These are phyloP conservation scores for Chaetomium tenue DNA, from an alignment of 495 filamentous ascomycete genomes.

Conservation along the genomic window DNA sequence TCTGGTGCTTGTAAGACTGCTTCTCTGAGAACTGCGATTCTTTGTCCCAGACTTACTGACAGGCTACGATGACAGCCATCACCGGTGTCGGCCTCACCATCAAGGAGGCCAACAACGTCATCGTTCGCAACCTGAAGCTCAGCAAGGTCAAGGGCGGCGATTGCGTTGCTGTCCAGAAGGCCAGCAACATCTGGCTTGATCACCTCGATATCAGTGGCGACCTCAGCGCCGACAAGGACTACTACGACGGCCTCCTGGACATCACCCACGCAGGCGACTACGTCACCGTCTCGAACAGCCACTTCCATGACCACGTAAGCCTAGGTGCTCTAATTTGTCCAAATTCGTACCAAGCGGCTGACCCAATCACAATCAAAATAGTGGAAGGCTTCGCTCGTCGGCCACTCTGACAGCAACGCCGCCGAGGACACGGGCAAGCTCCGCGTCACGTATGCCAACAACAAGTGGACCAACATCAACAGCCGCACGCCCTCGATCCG, in stretches of 20 bases:
- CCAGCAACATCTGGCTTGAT: conserved; percentile 9
- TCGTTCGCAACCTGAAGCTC: conserved; percentile 13
- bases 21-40: not conserved
- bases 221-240: conserved; percentile 2
- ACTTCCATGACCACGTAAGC: conserved; percentile 13
- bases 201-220: conserved; percentile 11
- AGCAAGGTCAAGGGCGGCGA: conserved; percentile 5
- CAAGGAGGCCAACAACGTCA: conserved; percentile 2
- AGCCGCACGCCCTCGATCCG: conserved; percentile 11
- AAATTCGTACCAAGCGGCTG: not conserved
- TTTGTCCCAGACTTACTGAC: not conserved
- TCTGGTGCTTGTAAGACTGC: not conserved
- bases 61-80: not conserved
- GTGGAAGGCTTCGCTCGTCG: conserved; percentile 15
- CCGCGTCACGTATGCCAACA: conserved; percentile 11
- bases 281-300: conserved; percentile 8
- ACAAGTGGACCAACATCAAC: conserved; percentile 6
- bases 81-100: conserved; percentile 4
- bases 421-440: conserved; percentile 9
- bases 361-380: not conserved
- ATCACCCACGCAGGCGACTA: conserved; percentile 10
- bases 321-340: not conserved
- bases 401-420: conserved; percentile 11
- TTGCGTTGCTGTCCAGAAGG: conserved; percentile 4
- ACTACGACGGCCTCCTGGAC: conserved; percentile 9